Evolutionary conservation across 192 early-diverging fungal genomes (phyloP).

Genomic region (Mortierella hygrophila): DNA sequence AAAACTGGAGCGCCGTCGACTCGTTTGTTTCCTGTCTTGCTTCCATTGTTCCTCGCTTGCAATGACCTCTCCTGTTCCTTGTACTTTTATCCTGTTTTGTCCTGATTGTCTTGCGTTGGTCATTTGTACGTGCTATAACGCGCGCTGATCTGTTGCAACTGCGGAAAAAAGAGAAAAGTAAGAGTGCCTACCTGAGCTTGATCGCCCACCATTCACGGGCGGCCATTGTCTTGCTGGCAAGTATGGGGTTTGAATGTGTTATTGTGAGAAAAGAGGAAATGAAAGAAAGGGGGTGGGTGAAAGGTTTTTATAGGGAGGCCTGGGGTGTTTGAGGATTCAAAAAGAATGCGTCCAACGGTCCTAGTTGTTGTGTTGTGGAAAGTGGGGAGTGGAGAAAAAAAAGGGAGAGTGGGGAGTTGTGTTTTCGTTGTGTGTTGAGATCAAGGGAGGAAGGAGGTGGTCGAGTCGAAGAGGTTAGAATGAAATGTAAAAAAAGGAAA

Average conservation of each 20-base stretch:
- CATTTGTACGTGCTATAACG: background rate
- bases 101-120: background rate
- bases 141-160: background rate
- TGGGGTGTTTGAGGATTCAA: background rate
- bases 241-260: background rate
- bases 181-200: slow-evolving; percentile 43
- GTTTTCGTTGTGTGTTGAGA: background rate
- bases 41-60: background rate
- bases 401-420: slow-evolving; percentile 11
- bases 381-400: background rate
- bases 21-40: background rate
- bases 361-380: background rate
- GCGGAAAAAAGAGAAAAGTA: background rate
- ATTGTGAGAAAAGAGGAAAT: background rate
- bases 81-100: background rate
- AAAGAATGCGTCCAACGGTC: background rate
- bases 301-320: background rate
- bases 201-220: slow-evolving; percentile 52
- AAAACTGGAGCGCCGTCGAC: background rate
- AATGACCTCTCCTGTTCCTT: background rate
- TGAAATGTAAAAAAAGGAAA: background rate
- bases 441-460: background rate
- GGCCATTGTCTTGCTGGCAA: slow-evolving; percentile 32
- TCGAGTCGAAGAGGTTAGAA: background rate
- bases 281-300: background rate